Percentiles rank a stretch among this genome's conserved stretches.
phyloP scores from a whole-genome alignment of 2,329 filamentous ascomycete genomes.

The Botryotinia globosa region DNA sequence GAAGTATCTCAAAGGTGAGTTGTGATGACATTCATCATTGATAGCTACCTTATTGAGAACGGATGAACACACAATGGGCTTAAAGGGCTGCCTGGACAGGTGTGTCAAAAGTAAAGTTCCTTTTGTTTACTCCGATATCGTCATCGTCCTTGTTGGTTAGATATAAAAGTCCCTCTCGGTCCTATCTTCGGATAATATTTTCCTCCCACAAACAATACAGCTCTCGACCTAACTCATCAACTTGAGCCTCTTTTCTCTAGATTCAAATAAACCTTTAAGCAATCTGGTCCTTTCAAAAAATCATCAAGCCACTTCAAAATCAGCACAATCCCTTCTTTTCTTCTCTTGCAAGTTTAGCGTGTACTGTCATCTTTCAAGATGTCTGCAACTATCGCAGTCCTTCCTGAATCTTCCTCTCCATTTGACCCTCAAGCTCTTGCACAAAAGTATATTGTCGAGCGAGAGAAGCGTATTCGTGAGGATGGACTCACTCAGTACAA shows the following conservation, averaged over 20 bases:
- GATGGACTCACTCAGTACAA: conserved; percentile 20
- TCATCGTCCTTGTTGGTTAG: neutral
- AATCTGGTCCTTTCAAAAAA: neutral
- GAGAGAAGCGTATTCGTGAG: conserved; percentile 17
- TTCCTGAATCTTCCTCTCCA: conserved; percentile 14
- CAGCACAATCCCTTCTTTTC: neutral
- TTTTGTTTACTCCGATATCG: conserved; percentile 12
- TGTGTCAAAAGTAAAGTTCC: neutral
- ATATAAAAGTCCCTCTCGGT: neutral
- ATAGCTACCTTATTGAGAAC: conserved; percentile 15
- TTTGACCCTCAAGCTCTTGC: conserved; percentile 10
- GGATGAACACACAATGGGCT: conserved; percentile 9
- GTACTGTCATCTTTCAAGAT: neutral
- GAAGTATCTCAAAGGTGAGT: conserved; percentile 15
- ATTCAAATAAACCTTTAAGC: neutral
- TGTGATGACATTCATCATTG: conserved; percentile 11
- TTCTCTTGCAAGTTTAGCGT: neutral
- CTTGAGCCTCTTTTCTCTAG: neutral
- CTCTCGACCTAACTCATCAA: neutral
- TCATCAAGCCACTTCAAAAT: neutral
- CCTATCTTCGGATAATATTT: conserved; percentile 3
- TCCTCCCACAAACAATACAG: neutral
- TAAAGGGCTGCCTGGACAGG: neutral
- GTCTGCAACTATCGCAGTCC: conserved; percentile 14
- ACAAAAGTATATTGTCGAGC: conserved; percentile 14